Evolutionary conservation across 257 asterid genomes (phyloP), one percentile per base, ranked within the genome.

Genomic region (Primulina eburnea): DNA sequence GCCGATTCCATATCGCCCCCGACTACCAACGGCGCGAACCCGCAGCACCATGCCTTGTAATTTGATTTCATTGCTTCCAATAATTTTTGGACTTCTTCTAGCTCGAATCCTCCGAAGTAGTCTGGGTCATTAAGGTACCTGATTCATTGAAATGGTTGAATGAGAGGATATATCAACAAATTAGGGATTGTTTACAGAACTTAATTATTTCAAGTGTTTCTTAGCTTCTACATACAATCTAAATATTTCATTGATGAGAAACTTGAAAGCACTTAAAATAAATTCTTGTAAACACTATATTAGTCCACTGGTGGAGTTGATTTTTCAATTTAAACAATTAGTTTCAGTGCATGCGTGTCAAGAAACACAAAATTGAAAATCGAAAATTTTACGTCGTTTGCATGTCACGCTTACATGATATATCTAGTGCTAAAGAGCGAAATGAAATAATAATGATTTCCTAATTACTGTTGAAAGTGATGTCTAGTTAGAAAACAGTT

Each of bases 1-100:
- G 79, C 83, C 0, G 90, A 86, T 2, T 86, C 92, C 96, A 90
- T 79, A 78, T 90, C 97, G 0, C 90, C 90, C 1, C 94, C 92
- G 0, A 90, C 80, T 18, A 82, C 89, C 57, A 90, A 73, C 17
- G 96, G 97, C 2, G 97, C 96, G 17, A 87, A 86, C 21, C 96
- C 96, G 0, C 70, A 33, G n/a, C 76, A 60, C 96, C 95, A 88
- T 4, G 96, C 80, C 74, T 86, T 85, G 84, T 85, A 90, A 60
- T 90, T 90, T 3, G 84, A 32, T 63, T 84, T 87, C 73, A 90
- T 88, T 3, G 88, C 86, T 5, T 33, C 59, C 58, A 77, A 71
- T 56, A 83, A 52, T 43, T 85, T 80, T 4, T 77, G 74, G 4
- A 85, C 56, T 1, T 83, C 88, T 67, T 83, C 83, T 50, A 9